Base-by-base conservation (phyloP, 23 red algal genomes). In the Gracilariopsis chorda region DNA sequence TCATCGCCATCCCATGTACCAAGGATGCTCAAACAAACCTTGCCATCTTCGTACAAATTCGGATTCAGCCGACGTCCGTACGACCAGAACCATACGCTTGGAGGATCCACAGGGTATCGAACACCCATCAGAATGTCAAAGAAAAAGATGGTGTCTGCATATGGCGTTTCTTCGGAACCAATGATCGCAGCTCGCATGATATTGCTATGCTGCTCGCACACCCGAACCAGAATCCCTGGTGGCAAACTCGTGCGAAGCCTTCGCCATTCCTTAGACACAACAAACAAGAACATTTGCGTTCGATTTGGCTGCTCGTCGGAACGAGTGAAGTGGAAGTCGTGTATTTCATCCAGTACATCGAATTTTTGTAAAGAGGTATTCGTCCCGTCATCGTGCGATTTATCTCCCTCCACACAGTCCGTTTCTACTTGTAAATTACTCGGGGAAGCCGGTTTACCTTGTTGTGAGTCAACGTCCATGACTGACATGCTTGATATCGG, bases 1-100 rank as follows among this genome's bases (percentile, higher is more conserved):
- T 83, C 83, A 49, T 94, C 92, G 52, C 93, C 93, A 62, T 95
- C 85, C 93, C 93, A 95, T 6, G 93, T 95, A 7, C 86, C 86
- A 25, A 95, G 80, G 35, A 95, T 86, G 62, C 84, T 90, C 53
- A 95, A 29, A 74, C 93, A 95, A 16, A 95, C 93, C 37, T 84
- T 89, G 12, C 93, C 93, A 74, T 80, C 72, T 47, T 84, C 93
- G 78, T 95, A 95, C 86, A 95, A 32, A 56, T 95, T 95, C 13
- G 93, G 93, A 53, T 90, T 95, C n/a, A 95, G 51, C 13, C 93
- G 86, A 42, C 88, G 89, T 12, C 81, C 81, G 45, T 88, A 61
- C 19, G 92, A 94, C 37, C 72, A 56, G 37, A 96, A 86, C 64
- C 80, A 69, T 52, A 88, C 86, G 17, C 65, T 17, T 61, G 94